Base-by-base conservation (phyloP, 1,139 yeast genomes). In the Taphrina deformans region DNA sequence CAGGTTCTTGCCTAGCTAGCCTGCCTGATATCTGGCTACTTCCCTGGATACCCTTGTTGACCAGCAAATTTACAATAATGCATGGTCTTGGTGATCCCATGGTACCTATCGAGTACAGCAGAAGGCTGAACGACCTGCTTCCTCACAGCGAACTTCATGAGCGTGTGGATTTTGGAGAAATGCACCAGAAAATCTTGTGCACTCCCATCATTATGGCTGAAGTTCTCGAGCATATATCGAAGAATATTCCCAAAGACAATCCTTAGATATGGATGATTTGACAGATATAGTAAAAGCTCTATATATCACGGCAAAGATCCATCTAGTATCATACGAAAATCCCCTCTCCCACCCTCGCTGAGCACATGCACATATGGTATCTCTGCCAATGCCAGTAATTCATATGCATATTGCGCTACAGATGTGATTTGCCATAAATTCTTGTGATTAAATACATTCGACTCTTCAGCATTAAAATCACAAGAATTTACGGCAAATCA, bases 171-270 rank as follows among this genome's bases (percentile, higher is more conserved):
- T 44, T 21, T 21, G 48, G 48, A 21, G 48, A 44, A 16, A 21
- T 44, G 48, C 48, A 44, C n/a, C 48, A 44, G n/a, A 7, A 44
- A 27, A 1, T 44, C n/a, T n/a, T 44, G 12, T 21, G 48, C n/a
- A 44, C 48, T 24, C 52, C 52, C 12, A 26, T n/a, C 33, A 48
- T 48, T 35, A 48, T 48, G 31, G 52, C 52, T 23, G 52, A 48
- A 29, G 52, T 48, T 18, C 52, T 48, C 35, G 52, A 24, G 16
- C 7, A 44, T 10, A 44, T 44, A 10, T 44, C 48, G n/a, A 44
- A 44, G 14, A 6, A 44, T 44, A 12, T 44, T 27, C 24, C 12
- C 2, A 16, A 18, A 18, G 41, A 38, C 33, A 29, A 29, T 29
- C 33, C 10, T 10, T 29, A 29, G 10, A 6, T 10, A 29, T 10